Conservation (phyloP, 2,329 filamentous ascomycete genomes). For the Xylaria sp. region DNA sequence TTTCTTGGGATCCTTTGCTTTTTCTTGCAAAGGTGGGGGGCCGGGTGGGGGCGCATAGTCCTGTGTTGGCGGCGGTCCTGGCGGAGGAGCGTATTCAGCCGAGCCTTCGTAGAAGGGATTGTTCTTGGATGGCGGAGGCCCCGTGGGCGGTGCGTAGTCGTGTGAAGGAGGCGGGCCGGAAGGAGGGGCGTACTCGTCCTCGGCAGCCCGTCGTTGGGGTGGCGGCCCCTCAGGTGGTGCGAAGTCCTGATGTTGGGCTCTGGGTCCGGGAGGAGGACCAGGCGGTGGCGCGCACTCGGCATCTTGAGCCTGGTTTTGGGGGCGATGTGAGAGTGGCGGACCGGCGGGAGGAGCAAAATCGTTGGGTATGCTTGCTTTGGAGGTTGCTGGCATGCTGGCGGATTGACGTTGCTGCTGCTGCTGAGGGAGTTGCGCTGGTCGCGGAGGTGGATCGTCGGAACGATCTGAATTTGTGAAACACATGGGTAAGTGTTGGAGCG, state of each 20-base stretch:
- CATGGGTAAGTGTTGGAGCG: conserved; percentile 43
- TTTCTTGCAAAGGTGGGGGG: conserved; percentile 42
- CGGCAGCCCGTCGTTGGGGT: conserved; percentile 15
- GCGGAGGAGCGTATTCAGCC: conserved; percentile 43
- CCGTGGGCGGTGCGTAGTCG: conserved; percentile 40
- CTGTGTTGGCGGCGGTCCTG: conserved; percentile 45
- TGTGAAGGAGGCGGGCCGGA: conserved; percentile 32
- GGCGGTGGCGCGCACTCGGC: conserved; percentile 39
- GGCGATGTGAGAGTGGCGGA: conserved; percentile 19
- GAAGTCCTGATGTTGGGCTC: conserved; percentile 27
- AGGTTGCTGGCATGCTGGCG: conserved; percentile 28
- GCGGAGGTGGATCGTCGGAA: conserved; percentile 47
- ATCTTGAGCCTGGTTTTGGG: conserved; percentile 21
- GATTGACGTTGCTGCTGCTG: conserved; percentile 30
- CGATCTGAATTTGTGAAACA: conserved; percentile 57
- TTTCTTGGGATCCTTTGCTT: conserved; percentile 39
- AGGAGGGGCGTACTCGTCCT: conserved; percentile 24
- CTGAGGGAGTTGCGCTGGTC: conserved; percentile 42
- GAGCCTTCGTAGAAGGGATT: conserved; percentile 29
- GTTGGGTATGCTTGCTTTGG: conserved; percentile 35
- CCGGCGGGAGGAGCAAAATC: conserved; percentile 16
- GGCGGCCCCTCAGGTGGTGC: conserved; percentile 38
- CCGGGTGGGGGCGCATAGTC: conserved; percentile 37
- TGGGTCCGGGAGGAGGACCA: conserved; percentile 32
- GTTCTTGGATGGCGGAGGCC: conserved; percentile 42